These are phyloP conservation scores for Boletus rubescentipes DNA, from an alignment of 768 basidiomycete species.

Conservation along the genomic window DNA sequence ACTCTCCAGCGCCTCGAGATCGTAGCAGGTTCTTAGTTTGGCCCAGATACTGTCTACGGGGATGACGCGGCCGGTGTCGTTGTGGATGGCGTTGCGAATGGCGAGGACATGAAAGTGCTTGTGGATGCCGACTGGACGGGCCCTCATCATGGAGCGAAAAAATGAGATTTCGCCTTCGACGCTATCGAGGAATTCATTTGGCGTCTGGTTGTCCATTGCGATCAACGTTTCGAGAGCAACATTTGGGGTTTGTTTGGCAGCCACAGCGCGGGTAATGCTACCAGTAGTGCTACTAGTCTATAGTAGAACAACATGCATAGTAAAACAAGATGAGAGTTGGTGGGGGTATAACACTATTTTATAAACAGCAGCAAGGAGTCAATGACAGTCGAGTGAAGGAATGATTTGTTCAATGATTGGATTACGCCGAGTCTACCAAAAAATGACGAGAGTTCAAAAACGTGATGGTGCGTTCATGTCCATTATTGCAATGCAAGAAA, in stretches of 20 bases:
- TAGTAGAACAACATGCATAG: conserved; percentile 23
- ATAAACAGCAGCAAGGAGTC: conserved; percentile 30
- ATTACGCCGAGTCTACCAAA: conserved; percentile 17
- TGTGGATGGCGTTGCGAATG: conserved; percentile 68
- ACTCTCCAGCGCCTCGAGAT: conserved; percentile 75
- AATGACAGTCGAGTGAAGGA: conserved; percentile 19
- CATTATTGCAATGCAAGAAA: conserved; percentile 26
- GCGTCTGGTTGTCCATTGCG: conserved; percentile 31
- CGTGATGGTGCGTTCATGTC: conserved; percentile 16
- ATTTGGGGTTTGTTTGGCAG: conserved; percentile 23
- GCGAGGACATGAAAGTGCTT: conserved; percentile 79
- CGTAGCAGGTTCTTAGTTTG: conserved; percentile 70
- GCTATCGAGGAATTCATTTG: conserved; percentile 55
- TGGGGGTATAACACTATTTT: conserved; percentile 29
- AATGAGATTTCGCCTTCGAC: conserved; percentile 84
- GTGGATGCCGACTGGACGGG: conserved; percentile 81
- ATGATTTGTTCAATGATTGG: conserved; percentile 13
- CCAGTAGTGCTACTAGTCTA: conserved; percentile 1
- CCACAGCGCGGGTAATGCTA: conserved; percentile 7
- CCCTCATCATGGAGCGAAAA: conserved; percentile 78
- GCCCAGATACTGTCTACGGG: conserved; percentile 68
- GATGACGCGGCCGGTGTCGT: conserved; percentile 65
- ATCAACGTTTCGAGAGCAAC: neutral
- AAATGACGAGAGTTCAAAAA: conserved; percentile 15
- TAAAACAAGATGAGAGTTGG: conserved; percentile 18